phyloP scores from a whole-genome alignment of 495 filamentous ascomycete species.

The Cercophora samala region DNA sequence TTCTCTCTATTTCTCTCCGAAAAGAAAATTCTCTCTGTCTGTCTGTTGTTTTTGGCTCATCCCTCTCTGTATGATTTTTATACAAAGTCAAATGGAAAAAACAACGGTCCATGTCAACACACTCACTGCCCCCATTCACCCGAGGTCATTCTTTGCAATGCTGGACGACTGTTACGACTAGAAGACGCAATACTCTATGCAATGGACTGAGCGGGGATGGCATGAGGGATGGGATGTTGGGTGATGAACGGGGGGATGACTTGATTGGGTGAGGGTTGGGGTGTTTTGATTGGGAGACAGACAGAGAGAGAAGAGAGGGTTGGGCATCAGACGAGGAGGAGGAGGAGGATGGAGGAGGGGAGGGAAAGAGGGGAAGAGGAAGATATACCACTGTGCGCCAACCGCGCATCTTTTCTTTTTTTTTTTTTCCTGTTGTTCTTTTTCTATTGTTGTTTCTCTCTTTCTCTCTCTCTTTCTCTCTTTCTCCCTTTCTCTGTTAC shows the following conservation, averaged over 20 bases:
- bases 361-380: constrained; percentile 10
- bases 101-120: not conserved
- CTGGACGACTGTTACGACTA: not conserved
- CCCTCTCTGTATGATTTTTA: not conserved
- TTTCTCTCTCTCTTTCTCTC: not conserved
- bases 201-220: not conserved
- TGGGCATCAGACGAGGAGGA: constrained; percentile 2
- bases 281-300: constrained; percentile 2
- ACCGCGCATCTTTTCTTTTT: constrained; percentile 15
- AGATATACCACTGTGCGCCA: constrained; percentile 12
- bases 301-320: not conserved
- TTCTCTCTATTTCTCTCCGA: constrained; percentile 14
- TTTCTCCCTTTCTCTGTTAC: no score
- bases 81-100: not conserved
- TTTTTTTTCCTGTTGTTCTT: constrained; percentile 8
- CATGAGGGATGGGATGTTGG: not conserved
- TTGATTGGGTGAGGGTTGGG: not conserved
- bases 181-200: not conserved
- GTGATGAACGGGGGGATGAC: not conserved
- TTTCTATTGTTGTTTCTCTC: not conserved
- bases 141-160: not conserved
- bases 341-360: constrained; percentile 1
- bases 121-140: not conserved
- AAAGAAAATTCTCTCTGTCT: constrained; percentile 3
- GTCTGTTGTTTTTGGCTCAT: not conserved